These are phyloP conservation scores for Favolaschia claudopus DNA, from an alignment of 768 basidiomycete genomes.

Conservation along the genomic window DNA sequence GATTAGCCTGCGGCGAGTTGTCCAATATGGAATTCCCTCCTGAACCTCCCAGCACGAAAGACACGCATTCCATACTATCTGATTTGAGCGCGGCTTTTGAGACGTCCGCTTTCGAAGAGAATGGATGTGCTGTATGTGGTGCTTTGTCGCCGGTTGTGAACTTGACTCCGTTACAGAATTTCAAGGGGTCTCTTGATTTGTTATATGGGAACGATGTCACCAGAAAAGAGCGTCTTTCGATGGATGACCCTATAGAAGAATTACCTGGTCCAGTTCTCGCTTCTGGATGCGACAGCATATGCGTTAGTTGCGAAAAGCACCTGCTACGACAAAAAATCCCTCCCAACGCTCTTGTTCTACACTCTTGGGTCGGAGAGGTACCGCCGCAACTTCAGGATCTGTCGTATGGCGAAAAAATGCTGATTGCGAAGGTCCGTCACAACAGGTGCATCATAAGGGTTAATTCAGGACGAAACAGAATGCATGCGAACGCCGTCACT, in stretches of 20 bases:
- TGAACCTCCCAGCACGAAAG: no score
- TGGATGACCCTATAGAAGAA: conserved; percentile 3
- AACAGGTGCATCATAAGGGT: not conserved
- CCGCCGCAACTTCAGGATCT: conserved; percentile 36
- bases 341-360: conserved; percentile 38
- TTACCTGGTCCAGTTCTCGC: conserved; percentile 28
- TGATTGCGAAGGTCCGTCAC: not conserved
- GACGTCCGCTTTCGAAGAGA: no score
- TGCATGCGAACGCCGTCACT: not conserved
- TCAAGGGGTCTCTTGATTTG: no score
- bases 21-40: no score
- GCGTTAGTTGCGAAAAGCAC: conserved; percentile 13
- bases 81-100: no score
- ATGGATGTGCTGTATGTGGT: no score
- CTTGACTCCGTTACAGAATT: no score
- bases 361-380: conserved; percentile 47
- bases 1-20: no score
- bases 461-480: not conserved
- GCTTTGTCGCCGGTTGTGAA: no score
- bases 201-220: no score
- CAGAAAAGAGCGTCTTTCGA: conserved; percentile 9
- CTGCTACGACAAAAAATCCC: conserved; percentile 29
- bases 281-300: conserved; percentile 17
- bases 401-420: conserved; percentile 38
- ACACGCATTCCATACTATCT: no score